Base-by-base conservation (phyloP, 306 rosid genomes). In the Cicer cuneatum region DNA sequence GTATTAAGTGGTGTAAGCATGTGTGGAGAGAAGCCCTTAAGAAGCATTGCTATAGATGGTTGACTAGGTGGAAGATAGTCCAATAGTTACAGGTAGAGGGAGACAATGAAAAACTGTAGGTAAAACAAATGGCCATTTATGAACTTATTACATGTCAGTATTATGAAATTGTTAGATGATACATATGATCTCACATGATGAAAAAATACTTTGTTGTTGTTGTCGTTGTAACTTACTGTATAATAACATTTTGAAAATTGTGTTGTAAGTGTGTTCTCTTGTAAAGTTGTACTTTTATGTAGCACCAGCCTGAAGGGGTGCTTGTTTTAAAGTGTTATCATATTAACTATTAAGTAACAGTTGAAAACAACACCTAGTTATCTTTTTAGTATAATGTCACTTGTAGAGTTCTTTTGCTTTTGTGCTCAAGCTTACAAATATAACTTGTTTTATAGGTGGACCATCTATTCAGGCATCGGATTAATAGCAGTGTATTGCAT, bases 391-490 rank as follows among this genome's bases (percentile, higher is more conserved):
- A 60, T 40, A 52, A 47, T 21, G 45, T 51, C 19, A 35, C 43
- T 37, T 51, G 13, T 78, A 35, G 53, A 21, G 53, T 10, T 37
- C 38, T 53, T 66, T 46, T 75, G 57, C 66, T 48, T 71, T 52
- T 69, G 24, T 63, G 72, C 41, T 29, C 68, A 74, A 61, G 46
- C 58, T 77, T 40, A 47, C 67, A 33, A 42, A 75, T 59, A 73
- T 47, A 66, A 46, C 70, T 82, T 80, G 59, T 66, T 62, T 82
- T 66, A 40, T 82, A 94, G 98, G 99, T 92, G 79, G 97, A 92
- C 47, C 99, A 94, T 87, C 85, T 94, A 58, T 94, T 94, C 90
- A 90, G 83, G 84, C 96, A 94, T 78, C 88, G 97, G 85, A 79
- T 90, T 68, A 91, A 84, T 85, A 87, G 84, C 92, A 92, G 97